phyloP scores from a whole-genome alignment of 2,329 filamentous ascomycete species.

The Ceratocystis lukuohia region DNA sequence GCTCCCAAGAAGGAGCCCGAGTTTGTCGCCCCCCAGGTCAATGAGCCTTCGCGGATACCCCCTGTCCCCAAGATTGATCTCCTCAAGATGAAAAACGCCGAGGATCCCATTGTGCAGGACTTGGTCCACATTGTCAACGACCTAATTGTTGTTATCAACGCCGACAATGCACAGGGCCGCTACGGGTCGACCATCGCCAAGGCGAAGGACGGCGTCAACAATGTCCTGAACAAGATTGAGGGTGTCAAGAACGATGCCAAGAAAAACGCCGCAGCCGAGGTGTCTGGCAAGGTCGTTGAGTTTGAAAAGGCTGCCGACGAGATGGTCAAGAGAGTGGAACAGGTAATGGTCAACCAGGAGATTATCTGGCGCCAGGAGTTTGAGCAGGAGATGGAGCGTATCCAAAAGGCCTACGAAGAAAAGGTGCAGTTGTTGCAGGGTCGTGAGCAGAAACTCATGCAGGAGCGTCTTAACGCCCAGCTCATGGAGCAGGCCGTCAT shows the following conservation, averaged over 20 bases:
- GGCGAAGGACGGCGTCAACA: constrained; percentile 70
- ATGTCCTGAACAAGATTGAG: constrained; percentile 66
- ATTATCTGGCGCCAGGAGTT: constrained; percentile 76
- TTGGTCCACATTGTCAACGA: constrained; percentile 92
- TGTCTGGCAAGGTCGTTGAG: constrained; percentile 56
- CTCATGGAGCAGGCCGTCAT: constrained; percentile 82
- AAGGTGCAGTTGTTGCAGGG: constrained; percentile 68
- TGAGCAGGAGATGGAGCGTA: constrained; percentile 66
- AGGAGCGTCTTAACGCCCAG: constrained; percentile 70
- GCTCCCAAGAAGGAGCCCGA: constrained; percentile 24
- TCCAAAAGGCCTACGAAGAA: constrained; percentile 64
- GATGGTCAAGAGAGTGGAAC: constrained; percentile 77
- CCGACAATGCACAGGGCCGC: constrained; percentile 62
- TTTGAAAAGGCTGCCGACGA: constrained; percentile 81
- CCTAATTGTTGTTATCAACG: constrained; percentile 85
- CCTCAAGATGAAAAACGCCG: constrained; percentile 58
- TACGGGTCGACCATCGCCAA: constrained; percentile 68
- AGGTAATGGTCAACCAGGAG: constrained; percentile 69
- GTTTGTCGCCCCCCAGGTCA: constrained; percentile 47
- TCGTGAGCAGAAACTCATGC: constrained; percentile 63
- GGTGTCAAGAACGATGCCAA: constrained; percentile 56
- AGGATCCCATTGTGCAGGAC: constrained; percentile 81
- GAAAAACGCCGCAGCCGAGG: constrained; percentile 59
- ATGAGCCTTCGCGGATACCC: constrained; percentile 51
- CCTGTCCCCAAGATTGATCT: constrained; percentile 63